These are phyloP conservation scores for Tolypocladium album DNA, from an alignment of 2,329 filamentous ascomycete genomes.

Conservation along the genomic window DNA sequence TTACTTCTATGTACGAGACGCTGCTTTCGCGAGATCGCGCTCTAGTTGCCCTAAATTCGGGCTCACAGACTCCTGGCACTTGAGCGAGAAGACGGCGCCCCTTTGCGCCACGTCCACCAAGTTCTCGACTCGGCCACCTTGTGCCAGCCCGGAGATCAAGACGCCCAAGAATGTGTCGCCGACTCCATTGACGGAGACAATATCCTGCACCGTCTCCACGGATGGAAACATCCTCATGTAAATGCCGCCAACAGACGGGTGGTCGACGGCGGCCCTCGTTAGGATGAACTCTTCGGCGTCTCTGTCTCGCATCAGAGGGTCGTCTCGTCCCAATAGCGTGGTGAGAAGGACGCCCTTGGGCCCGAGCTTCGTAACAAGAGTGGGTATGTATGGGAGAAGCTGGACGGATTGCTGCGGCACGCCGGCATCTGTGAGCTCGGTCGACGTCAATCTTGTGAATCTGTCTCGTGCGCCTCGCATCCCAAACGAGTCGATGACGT, in stretches of 20 bases:
- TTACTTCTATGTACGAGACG: conserved; percentile 2
- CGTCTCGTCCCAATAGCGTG: conserved; percentile 54
- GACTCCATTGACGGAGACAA: conserved; percentile 87
- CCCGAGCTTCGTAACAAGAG: conserved; percentile 76
- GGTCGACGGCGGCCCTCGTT: conserved; percentile 44
- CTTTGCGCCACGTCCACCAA: conserved; percentile 72
- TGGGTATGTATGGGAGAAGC: conserved; percentile 79
- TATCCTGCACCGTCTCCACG: conserved; percentile 53
- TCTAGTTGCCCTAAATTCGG: conserved; percentile 38
- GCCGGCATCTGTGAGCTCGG: conserved; percentile 62
- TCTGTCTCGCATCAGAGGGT: conserved; percentile 53
- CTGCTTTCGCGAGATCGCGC: conserved; percentile 19
- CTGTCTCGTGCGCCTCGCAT: conserved; percentile 64
- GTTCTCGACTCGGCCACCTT: conserved; percentile 43
- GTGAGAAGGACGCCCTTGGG: conserved; percentile 64
- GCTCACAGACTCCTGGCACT: conserved; percentile 63
- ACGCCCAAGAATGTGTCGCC: conserved; percentile 90
- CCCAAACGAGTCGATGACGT: conserved; percentile 66
- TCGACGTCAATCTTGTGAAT: conserved; percentile 57
- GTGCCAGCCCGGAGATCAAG: conserved; percentile 66
- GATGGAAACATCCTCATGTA: conserved; percentile 70
- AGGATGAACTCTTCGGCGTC: conserved; percentile 62
- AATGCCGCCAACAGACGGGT: conserved; percentile 56
- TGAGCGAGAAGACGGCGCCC: conserved; percentile 70
- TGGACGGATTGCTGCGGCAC: conserved; percentile 76